Evolutionary conservation across 1,284 basidiomycete species (phyloP).

Genomic region (Puccinia triticina): DNA sequence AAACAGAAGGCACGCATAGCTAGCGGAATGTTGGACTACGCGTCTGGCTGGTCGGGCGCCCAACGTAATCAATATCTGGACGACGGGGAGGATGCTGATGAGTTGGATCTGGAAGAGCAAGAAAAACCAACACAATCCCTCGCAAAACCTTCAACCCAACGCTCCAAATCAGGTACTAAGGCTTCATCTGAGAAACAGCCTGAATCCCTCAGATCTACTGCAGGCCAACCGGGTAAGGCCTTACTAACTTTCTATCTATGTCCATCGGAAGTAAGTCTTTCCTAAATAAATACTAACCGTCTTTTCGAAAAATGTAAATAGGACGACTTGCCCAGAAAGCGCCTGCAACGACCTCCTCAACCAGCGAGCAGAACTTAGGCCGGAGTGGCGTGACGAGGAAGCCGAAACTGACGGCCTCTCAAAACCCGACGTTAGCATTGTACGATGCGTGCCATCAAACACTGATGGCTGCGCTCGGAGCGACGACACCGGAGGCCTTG

Average conservation of each 20-base stretch:
- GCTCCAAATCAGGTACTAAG: not conserved
- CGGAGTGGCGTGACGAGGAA: conserved; percentile 58
- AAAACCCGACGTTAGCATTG: conserved; percentile 44
- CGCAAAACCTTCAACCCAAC: conserved; percentile 5
- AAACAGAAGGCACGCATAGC: conserved; percentile 50
- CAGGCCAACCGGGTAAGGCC: conserved; percentile 5
- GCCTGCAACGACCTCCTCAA: conserved; percentile 27
- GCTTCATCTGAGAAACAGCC: not conserved
- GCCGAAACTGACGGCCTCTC: conserved; percentile 27
- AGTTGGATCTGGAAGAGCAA: conserved; percentile 51
- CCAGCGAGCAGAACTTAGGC: not conserved
- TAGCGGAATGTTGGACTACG: conserved; percentile 50
- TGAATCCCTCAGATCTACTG: conserved; percentile 3
- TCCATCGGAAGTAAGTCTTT: not conserved
- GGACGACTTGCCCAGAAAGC: conserved; percentile 15
- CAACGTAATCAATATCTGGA: conserved; percentile 30
- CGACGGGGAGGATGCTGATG: conserved; percentile 21
- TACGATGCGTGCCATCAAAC: conserved; percentile 50
- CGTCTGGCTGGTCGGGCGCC: not conserved
- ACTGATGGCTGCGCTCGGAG: conserved; percentile 35
- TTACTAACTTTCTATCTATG: not conserved
- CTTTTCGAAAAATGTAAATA: not conserved
- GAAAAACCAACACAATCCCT: conserved; percentile 22
- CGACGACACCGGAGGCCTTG: conserved; percentile 33
- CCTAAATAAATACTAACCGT: not conserved